Conservation (phyloP, 441 rosid genomes). For the Sinapis alba region DNA sequence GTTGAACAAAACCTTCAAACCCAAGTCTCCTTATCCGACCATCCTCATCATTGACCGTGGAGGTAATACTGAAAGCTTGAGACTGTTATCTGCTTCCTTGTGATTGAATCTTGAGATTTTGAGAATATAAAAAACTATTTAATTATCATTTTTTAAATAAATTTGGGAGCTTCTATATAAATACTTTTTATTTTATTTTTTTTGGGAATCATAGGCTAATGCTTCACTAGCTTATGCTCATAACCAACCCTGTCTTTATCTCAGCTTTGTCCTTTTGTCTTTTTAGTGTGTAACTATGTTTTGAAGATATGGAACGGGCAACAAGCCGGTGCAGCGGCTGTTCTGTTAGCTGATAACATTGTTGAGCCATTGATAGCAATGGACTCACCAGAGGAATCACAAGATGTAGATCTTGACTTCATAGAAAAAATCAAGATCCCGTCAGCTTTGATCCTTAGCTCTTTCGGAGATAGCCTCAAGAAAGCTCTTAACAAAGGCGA, state of each 20-base stretch:
- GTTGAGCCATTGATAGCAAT: conserved; percentile 79
- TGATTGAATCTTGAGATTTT: too few species aligned
- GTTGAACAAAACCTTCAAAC: conserved; percentile 60
- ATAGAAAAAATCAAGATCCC: conserved; percentile 69
- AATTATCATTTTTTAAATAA: too few species aligned
- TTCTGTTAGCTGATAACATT: conserved; percentile 58
- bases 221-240: too few species aligned
- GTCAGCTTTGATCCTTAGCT: conserved; percentile 68
- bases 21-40: conserved; percentile 52
- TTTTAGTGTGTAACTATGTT: conserved; percentile 69
- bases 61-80: conserved; percentile 39
- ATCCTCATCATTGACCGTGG: conserved; percentile 86
- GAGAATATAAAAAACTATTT: too few species aligned
- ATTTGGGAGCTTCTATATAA: too few species aligned
- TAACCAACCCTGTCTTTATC: too few species aligned
- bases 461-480: conserved; percentile 68
- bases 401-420: conserved; percentile 43
- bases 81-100: too few species aligned
- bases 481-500: conserved; percentile 56
- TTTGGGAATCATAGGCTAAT: too few species aligned
- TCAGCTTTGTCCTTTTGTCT: background rate
- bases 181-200: too few species aligned
- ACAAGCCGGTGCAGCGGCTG: conserved; percentile 80
- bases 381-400: conserved; percentile 69
- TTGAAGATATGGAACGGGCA: conserved; percentile 80